Conservation (phyloP, 1,284 basidiomycete genomes). For the Neonothopanus nambi region DNA sequence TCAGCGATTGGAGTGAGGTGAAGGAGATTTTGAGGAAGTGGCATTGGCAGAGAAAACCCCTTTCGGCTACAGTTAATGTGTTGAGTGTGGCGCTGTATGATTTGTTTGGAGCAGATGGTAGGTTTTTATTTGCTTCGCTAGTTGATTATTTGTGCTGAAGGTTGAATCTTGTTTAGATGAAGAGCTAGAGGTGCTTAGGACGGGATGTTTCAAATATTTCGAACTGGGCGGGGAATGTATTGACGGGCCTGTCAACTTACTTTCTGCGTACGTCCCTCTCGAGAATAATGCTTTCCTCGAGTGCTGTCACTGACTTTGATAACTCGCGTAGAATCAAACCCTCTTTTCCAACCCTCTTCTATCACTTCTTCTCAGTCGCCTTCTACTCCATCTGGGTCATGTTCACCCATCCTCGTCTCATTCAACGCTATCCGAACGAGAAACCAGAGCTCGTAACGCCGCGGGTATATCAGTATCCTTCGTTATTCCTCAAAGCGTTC, state of each 20-base stretch:
- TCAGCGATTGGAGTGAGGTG: conserved; percentile 24
- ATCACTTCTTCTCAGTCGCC: conserved; percentile 95
- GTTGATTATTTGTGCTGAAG: background rate
- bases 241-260: conserved; percentile 84
- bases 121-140: conserved; percentile 19
- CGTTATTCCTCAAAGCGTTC: conserved; percentile 40
- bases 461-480: conserved; percentile 43
- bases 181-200: conserved; percentile 79
- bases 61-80: conserved; percentile 86
- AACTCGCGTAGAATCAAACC: conserved; percentile 52
- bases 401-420: conserved; percentile 66
- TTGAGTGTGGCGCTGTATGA: conserved; percentile 91
- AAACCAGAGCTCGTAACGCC: conserved; percentile 28
- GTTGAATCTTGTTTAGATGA: conserved; percentile 50
- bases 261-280: conserved; percentile 85
- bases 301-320: background rate
- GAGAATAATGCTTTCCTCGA: conserved; percentile 66
- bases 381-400: conserved; percentile 90
- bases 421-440: conserved; percentile 18
- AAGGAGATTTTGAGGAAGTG: conserved; percentile 45
- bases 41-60: conserved; percentile 84
- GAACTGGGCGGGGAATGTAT: conserved; percentile 91
- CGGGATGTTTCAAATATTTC: conserved; percentile 98
- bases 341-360: conserved; percentile 77
- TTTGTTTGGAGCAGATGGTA: conserved; percentile 88